Base-by-base conservation (phyloP, 495 filamentous ascomycete species). In the Aspergillus leporis region DNA sequence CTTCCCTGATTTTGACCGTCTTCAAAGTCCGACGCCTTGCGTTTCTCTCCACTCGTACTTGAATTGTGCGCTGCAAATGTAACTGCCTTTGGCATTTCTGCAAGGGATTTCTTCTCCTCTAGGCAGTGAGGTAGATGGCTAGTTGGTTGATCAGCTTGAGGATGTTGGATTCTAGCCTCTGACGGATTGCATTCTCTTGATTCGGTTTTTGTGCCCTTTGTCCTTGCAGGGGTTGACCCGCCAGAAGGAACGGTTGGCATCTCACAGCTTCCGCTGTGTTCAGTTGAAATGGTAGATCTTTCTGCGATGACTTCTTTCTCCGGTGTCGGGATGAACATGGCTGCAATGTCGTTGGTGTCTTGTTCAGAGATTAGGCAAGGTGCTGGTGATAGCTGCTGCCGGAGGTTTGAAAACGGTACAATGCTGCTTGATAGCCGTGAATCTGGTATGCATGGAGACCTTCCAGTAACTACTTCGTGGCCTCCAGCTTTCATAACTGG, bases 251-350 rank as follows among this genome's bases (percentile, higher is more conserved):
- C 9, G n/a, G 45, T 19, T 22, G 32, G 8, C 22, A 8, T 3
- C 38, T 19, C 36, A 32, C 7, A 45, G 28, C 47, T 7, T 13
- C 21, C n/a, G 19, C 25, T 23, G 22, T 53, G 12, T 19, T 45
- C 30, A 21, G 5, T 5, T 18, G 40, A 13, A 13, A 22, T 16
- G 19, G 9, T n/a, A 3, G n/a, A 38, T 14, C 53, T 23, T 7
- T 49, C n/a, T 14, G 8, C 21, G 10, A 40, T 19, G 1, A 18
- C n/a, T 18, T 41, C 38, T 30, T 58, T 47, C n/a, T 65, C 54
- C 12, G 55, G 55, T 13, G 70, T 69, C 50, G 69, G 66, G 14
- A 67, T 62, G 16, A 77, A 58, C 66, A 74, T 71, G 18, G 50
- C 46, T 10, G 67, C 65, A 51, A 78, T 61, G 36, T 74, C 71